Evolutionary conservation across 106 monocot genomes (phyloP), one percentile per base, ranked within the genome.

Genomic region (Apostasia ramifera): DNA sequence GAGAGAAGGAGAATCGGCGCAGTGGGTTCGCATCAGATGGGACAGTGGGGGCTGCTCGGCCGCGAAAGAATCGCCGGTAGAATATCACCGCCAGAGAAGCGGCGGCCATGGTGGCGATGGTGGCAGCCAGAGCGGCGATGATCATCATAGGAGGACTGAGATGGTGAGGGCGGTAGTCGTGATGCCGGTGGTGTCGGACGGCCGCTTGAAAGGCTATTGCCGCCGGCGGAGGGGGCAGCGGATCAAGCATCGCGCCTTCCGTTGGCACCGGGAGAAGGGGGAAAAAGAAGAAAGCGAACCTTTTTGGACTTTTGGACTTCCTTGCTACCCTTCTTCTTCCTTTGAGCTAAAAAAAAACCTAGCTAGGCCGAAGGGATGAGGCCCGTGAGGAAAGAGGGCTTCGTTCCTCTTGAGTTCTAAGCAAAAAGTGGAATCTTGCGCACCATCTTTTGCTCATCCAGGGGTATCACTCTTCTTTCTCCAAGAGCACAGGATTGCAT

Each of bases 41-140:
- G 5, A 67, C 67, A 7, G 65, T 65, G 14, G 65, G 47, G 15
- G 26, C 65, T 2, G 74, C 67, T 0, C 67, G 59, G 5, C 52
- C 44, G 54, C 68, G 57, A 61, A 56, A 67, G 42, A 52, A 69
- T 43, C 75, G 75, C 53, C 75, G 75, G 43, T 62, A 76, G 47
- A 75, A 42, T 47, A 67, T 6, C 48, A 68, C 13, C 15, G 67
- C 48, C 14, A 75, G n/a, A 50, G 60, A 7, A 14, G 51, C 74
- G 8, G 42, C 58, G 3, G 60, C 66, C 40, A 59, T 14, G 0
- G 40, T 50, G 49, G 67, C 67, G 14, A 60, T 7, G 15, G 52
- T 60, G 44, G 74, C 58, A 3, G 67, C 44, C 3, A 75, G 50
- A 0, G 52, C 65, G 0, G 8, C 48, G 10, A 26, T 11, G 48